These are phyloP conservation scores for Globisporangium recalcitrans DNA, from an alignment of 352 stramenopile species.

Conservation along the genomic window DNA sequence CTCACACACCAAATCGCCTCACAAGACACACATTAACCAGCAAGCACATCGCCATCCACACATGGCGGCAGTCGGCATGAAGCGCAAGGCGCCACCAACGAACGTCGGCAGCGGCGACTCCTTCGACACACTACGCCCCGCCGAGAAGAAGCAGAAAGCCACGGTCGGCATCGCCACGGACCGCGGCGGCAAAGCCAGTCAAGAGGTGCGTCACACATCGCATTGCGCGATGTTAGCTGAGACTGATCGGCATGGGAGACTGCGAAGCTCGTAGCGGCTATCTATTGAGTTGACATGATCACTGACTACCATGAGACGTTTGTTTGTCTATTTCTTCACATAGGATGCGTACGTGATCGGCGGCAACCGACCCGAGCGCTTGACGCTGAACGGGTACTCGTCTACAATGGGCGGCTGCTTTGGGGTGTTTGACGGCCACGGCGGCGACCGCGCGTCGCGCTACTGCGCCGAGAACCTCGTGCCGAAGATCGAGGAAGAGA, in stretches of 20 bases:
- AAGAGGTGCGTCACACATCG: slow-evolving; percentile 42
- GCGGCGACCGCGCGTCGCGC: slow-evolving; percentile 68
- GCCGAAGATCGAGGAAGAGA: slow-evolving; percentile 45
- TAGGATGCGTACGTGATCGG: slow-evolving; percentile 84
- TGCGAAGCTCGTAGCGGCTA: too few species aligned
- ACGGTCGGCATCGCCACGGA: slow-evolving; percentile 65
- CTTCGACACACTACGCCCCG: slow-evolving; percentile 12
- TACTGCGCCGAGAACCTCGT: slow-evolving; percentile 79
- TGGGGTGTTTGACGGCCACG: slow-evolving; percentile 81
- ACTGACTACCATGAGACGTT: neutral
- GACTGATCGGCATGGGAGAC: neutral
- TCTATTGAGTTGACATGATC: neutral
- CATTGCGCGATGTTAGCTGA: neutral
- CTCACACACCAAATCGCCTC: slow-evolving; percentile 6
- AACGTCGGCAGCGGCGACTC: slow-evolving; percentile 15
- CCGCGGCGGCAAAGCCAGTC: slow-evolving; percentile 65
- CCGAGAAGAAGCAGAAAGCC: slow-evolving; percentile 35
- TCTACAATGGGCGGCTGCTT: slow-evolving; percentile 59
- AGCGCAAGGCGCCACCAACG: slow-evolving; percentile 30
- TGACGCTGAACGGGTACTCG: slow-evolving; percentile 79
- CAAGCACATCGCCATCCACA: neutral
- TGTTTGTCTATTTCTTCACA: neutral
- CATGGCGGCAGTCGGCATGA: slow-evolving; percentile 19
- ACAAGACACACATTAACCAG: neutral
- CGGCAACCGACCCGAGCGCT: slow-evolving; percentile 41